Evolutionary conservation across 495 filamentous ascomycete species (phyloP), one percentile per base, ranked within the genome.

Genomic region (Durotheca rogersii): DNA sequence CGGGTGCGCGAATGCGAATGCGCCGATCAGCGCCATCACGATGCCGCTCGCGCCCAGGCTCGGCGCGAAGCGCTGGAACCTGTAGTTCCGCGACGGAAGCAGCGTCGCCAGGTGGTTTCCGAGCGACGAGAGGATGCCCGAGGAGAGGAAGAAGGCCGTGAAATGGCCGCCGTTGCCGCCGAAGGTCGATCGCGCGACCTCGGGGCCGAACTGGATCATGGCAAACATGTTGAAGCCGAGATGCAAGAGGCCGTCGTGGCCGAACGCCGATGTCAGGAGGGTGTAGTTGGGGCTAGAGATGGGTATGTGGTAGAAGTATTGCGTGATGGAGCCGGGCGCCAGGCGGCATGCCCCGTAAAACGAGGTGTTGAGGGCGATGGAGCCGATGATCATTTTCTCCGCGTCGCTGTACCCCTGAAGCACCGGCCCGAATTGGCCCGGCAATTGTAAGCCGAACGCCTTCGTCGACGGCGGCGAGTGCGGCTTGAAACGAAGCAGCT

Each of bases 141-240:
- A 35, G 0, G 65, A 65, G 31, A 65, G 42, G 46, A 55, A 67
- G 50, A 67, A 67, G 6, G 65, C 65, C 0, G 56, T 50, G 17
- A 67, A 54, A 47, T 67, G 65, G 19, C 47, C 35, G 11, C 53
- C 52, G 34, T 61, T 63, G 12, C 46, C 47, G 6, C 42, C 33
- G 16, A 67, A 61, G 11, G 47, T 19, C n/a, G 56, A 50, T 12
- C 6, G 11, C 14, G 58, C 38, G 19, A 62, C 51, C 1, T 19
- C 3, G n/a, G 56, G 51, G 6, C 43, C 42, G 33, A 65, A 21
- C 17, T 44, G 39, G 20, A 49, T 16, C 33, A 67, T 39, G 7
- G 7, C 54, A 19, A 53, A 48, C 15, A 59, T 51, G 23, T 65
- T 67, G 5, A 61, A 0, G 12, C 40, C 48, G 10, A 48, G 44